Conservation (phyloP, 495 filamentous ascomycete genomes). For the Annulohypoxylon bovei region DNA sequence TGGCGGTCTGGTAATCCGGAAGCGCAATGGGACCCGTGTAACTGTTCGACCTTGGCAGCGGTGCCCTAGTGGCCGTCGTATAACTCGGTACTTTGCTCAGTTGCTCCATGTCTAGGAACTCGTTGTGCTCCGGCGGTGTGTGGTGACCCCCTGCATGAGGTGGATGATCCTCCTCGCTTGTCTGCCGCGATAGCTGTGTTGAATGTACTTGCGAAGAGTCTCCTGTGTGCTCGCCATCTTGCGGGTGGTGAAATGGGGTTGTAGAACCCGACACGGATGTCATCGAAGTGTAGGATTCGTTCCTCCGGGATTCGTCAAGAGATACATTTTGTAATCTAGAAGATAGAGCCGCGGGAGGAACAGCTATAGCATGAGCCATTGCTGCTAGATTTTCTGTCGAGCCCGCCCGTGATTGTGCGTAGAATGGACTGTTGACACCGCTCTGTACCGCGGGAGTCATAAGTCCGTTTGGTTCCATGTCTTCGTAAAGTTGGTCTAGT, state of each 20-base stretch:
- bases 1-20: constrained; percentile 57
- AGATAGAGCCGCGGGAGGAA: constrained; percentile 70
- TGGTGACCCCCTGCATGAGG: constrained; percentile 58
- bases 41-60: constrained; percentile 53
- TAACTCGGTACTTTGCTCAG: constrained; percentile 84
- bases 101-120: constrained; percentile 68
- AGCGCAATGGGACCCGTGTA: constrained; percentile 41
- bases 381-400: constrained; percentile 80
- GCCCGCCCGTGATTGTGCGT: constrained; percentile 75
- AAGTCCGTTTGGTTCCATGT: constrained; percentile 78
- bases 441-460: constrained; percentile 78
- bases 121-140: constrained; percentile 68
- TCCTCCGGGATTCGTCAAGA: constrained; percentile 49
- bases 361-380: constrained; percentile 56
- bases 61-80: constrained; percentile 73
- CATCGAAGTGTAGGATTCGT: constrained; percentile 48
- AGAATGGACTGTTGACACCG: constrained; percentile 79
- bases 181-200: constrained; percentile 62
- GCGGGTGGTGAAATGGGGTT: constrained; percentile 45
- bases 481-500: constrained; percentile 88
- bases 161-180: constrained; percentile 67
- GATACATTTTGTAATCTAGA: constrained; percentile 70
- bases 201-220: constrained; percentile 48
- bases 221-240: constrained; percentile 40
- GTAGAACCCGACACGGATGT: constrained; percentile 42